Evolutionary conservation across 2,329 filamentous ascomycete genomes (phyloP).

Genomic region (Exophiala phaeomuriformis): DNA sequence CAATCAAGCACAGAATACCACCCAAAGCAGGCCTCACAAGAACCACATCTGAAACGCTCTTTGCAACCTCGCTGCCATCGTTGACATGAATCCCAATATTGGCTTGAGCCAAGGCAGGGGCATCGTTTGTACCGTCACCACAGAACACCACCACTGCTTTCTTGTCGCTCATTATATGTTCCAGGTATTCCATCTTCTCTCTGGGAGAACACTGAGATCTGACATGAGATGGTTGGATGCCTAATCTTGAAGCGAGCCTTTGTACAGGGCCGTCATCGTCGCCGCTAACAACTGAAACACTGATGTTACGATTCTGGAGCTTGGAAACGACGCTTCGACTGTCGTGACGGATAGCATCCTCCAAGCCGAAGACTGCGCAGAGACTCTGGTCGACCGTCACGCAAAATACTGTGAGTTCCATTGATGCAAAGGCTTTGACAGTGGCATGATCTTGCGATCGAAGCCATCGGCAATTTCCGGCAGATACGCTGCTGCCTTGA

Average conservation of each 20-base stretch:
- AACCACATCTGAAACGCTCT: slow-evolving; percentile 61
- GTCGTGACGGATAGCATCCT: slow-evolving; percentile 44
- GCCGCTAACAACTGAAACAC: slow-evolving; percentile 51
- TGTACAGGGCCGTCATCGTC: slow-evolving; percentile 47
- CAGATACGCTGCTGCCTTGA: slow-evolving; percentile 5
- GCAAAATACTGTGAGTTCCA: slow-evolving; percentile 50
- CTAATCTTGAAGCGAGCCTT: slow-evolving; percentile 40
- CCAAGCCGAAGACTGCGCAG: slow-evolving; percentile 46
- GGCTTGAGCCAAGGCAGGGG: slow-evolving; percentile 62
- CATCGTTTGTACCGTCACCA: slow-evolving; percentile 75
- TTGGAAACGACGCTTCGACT: slow-evolving; percentile 46
- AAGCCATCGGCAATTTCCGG: slow-evolving; percentile 33
- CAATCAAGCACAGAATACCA: slow-evolving; percentile 53
- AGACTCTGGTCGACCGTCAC: slow-evolving; percentile 44
- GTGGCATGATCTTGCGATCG: slow-evolving; percentile 29
- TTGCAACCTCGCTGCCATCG: slow-evolving; percentile 55
- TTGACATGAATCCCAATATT: slow-evolving; percentile 65
- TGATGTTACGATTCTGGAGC: slow-evolving; percentile 44
- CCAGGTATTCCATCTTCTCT: slow-evolving; percentile 46
- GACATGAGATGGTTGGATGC: slow-evolving; percentile 36
- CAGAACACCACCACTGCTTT: slow-evolving; percentile 54
- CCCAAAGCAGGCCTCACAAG: slow-evolving; percentile 52
- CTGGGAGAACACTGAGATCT: slow-evolving; percentile 44
- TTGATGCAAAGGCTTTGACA: slow-evolving; percentile 32
- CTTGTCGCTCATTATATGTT: slow-evolving; percentile 4